Evolutionary conservation across 768 basidiomycete species (phyloP).

Genomic region (Xerocomellus chrysenteron): DNA sequence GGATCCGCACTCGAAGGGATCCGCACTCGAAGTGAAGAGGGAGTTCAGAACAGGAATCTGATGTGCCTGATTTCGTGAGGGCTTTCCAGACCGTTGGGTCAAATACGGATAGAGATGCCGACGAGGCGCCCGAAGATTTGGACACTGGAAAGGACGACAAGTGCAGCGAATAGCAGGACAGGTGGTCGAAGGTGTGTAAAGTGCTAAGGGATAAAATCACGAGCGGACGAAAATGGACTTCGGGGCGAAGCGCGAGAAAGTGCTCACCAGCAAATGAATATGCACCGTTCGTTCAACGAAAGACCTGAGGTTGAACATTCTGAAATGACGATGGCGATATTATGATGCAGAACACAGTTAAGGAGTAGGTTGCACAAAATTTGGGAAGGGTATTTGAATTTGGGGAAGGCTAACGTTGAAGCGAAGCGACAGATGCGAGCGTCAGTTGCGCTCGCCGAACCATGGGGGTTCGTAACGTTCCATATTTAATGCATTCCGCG

Average conservation of each 20-base stretch:
- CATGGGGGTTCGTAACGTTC: not conserved
- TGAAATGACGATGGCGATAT: not conserved
- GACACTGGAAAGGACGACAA: constrained; percentile 13
- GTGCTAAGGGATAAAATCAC: not conserved
- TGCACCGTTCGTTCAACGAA: constrained; percentile 10
- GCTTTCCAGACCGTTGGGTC: constrained; percentile 5
- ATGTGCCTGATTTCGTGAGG: not conserved
- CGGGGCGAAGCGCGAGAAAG: not conserved
- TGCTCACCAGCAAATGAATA: constrained; percentile 12
- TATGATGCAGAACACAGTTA: not conserved
- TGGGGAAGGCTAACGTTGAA: not conserved
- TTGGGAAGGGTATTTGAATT: not conserved
- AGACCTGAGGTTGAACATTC: constrained; percentile 7
- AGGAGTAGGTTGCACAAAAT: not conserved
- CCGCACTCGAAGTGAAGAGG: constrained; percentile 18
- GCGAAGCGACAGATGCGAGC: not conserved
- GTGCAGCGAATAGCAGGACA: constrained; percentile 1
- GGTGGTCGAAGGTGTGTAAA: constrained; percentile 2
- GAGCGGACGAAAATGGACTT: not conserved
- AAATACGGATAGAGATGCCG: not conserved
- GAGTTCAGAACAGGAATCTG: not conserved
- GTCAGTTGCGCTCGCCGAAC: not conserved
- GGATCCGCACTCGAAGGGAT: constrained; percentile 16
- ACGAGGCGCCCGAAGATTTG: constrained; percentile 3
- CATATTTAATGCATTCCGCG: not conserved